Conservation (phyloP, 768 basidiomycete genomes). For the Clathrus columnatus region DNA sequence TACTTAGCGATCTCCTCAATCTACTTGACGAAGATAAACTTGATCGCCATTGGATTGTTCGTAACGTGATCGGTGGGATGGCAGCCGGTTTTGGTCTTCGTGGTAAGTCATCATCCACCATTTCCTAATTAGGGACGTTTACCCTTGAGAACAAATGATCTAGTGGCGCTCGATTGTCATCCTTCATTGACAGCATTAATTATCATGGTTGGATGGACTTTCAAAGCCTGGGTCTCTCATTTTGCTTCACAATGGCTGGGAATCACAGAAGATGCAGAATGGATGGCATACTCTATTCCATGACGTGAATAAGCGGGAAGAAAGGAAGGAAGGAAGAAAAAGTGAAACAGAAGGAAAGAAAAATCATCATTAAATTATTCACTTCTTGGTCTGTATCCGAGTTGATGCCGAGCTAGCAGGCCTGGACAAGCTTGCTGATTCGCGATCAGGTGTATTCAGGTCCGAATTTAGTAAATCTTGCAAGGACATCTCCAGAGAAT, state of each 20-base stretch:
- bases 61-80: constrained; percentile 79
- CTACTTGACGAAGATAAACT: constrained; percentile 64
- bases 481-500: constrained; percentile 81
- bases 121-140: background rate
- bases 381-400: too few species aligned
- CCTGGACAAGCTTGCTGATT: background rate
- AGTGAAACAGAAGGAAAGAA: background rate
- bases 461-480: constrained; percentile 87
- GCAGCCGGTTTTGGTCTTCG: constrained; percentile 80
- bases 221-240: constrained; percentile 55
- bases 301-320: constrained; percentile 15
- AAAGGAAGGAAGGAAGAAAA: background rate
- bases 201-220: constrained; percentile 63
- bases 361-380: background rate
- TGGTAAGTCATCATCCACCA: constrained; percentile 48
- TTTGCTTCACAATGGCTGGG: constrained; percentile 65
- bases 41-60: constrained; percentile 76
- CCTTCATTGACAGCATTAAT: constrained; percentile 68
- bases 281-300: constrained; percentile 80
- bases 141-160: background rate
- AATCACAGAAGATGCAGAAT: constrained; percentile 46
- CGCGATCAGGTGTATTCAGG: constrained; percentile 17
- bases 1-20: constrained; percentile 36
- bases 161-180: constrained; percentile 72
- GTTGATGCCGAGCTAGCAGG: background rate